Conservation (phyloP, 345 rosid species). For the Gossypium herbaceum region DNA sequence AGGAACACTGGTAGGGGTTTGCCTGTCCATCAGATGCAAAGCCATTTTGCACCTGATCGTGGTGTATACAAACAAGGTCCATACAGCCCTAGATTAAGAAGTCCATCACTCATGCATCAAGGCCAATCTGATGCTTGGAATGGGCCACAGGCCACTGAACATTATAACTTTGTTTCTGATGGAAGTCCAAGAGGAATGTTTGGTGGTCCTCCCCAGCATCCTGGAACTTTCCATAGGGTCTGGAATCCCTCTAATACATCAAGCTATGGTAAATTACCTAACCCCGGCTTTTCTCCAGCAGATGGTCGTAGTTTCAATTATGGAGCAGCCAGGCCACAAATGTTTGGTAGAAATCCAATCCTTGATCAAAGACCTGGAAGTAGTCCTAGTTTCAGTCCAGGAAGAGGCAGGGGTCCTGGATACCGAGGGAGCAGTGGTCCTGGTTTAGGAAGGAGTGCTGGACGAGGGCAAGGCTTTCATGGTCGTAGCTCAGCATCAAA, state of each 20-base stretch:
- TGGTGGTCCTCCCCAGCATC: conserved; percentile 42
- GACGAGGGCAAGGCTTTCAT: conserved; percentile 40
- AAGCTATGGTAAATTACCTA: conserved; percentile 8
- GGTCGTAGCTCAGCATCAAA: conserved; percentile 23
- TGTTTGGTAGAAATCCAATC: conserved; percentile 30
- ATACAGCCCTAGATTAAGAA: conserved; percentile 36
- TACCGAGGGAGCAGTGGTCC: conserved; percentile 28
- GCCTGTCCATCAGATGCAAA: conserved; percentile 41
- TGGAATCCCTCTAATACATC: conserved; percentile 34
- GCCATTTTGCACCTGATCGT: conserved; percentile 28
- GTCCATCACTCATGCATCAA: conserved; percentile 40
- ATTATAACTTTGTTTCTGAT: conserved; percentile 28
- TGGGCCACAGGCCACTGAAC: conserved; percentile 26
- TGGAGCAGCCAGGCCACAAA: conserved; percentile 36
- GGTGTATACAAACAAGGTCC: conserved; percentile 39
- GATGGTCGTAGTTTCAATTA: conserved; percentile 20
- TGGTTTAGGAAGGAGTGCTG: conserved; percentile 36
- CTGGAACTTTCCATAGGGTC: conserved; percentile 32
- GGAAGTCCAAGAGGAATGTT: conserved; percentile 30
- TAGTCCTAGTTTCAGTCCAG: conserved; percentile 34
- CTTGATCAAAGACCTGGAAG: conserved; percentile 28
- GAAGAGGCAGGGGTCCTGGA: conserved; percentile 46
- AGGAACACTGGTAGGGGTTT: conserved; percentile 29
- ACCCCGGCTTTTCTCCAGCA: conserved; percentile 31
- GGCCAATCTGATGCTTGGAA: conserved; percentile 42